Evolutionary conservation across 2,329 filamentous ascomycete genomes (phyloP), one percentile per base, ranked within the genome.

Genomic region (Zymoseptoria pseudotritici): DNA sequence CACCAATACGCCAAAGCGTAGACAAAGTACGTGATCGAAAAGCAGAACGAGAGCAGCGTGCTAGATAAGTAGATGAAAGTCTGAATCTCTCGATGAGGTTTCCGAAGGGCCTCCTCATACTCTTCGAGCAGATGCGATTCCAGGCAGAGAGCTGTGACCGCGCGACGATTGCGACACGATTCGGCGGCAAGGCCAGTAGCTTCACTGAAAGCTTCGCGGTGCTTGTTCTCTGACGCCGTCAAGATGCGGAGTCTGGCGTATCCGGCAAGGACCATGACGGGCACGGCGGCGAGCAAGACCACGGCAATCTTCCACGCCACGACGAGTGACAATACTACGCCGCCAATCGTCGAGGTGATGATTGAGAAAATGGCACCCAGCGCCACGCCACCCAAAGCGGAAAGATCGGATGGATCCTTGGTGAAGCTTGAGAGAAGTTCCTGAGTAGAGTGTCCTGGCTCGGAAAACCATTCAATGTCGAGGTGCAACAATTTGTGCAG

Each of bases 101-200:
- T 70, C 17, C 70, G 70, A 6, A 79, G 71, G 1, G 73, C 72
- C 2, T 67, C 66, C 52, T 68, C 69, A 57, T 79, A 79, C 10
- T 70, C 60, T 13, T 69, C 62, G 19, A 77, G 65, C 17, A 78
- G 71, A 50, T 75, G 70, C 6, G 70, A 65, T 61, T 79, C 77
- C 6, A 77, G 68, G 6, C 76, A 75, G 10, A 79, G 73, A 1
- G 76, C 72, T 2, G 76, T 74, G 13, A 79, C 80, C 26, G 87
- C 89, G 65, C 85, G 83, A 72, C 87, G 86, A 1, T 82, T 83
- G 56, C 83, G 81, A 55, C 87, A 84, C 0, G 86, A 86, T 65
- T 90, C 87, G 5, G 85, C 83, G 1, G 86, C 86, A 56, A 89
- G 81, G 4, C 82, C 80, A 17, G 86, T 82, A 1, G 87, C 85